Conservation (phyloP, 2,329 filamentous ascomycete species). For the Pseudogymnoascus sp. region DNA sequence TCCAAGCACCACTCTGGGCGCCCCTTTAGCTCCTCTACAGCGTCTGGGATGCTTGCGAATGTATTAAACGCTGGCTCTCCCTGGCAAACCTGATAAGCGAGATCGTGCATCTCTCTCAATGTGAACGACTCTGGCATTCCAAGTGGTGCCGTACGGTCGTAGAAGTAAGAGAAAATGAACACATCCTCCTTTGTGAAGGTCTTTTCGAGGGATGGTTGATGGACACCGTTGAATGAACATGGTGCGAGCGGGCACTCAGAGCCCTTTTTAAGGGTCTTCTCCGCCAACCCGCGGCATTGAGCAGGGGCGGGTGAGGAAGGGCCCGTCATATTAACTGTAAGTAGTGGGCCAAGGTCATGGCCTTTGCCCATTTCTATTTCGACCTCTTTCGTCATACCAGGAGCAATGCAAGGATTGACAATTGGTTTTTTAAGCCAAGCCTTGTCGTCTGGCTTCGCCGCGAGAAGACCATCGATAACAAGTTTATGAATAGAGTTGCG, state of each 20-base stretch:
- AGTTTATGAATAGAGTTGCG: conserved; percentile 74
- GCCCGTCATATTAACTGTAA: conserved; percentile 80
- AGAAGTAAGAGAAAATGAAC: conserved; percentile 97
- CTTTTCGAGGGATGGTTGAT: conserved; percentile 86
- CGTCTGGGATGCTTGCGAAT: conserved; percentile 67
- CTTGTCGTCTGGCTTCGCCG: conserved; percentile 49
- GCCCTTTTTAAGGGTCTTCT: conserved; percentile 86
- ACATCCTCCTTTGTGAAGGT: conserved; percentile 88
- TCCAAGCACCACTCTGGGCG: conserved; percentile 90
- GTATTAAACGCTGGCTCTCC: conserved; percentile 71
- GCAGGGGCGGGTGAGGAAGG: conserved; percentile 66
- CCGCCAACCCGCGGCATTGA: conserved; percentile 82
- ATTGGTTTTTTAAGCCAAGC: conserved; percentile 65
- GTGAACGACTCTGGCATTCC: conserved; percentile 99
- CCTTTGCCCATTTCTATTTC: conserved; percentile 59
- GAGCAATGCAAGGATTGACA: conserved; percentile 76
- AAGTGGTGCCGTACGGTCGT: conserved; percentile 83
- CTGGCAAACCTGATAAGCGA: conserved; percentile 75
- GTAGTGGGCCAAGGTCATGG: conserved; percentile 54
- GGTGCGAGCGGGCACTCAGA: conserved; percentile 70
- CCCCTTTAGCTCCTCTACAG: conserved; percentile 68
- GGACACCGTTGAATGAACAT: conserved; percentile 97
- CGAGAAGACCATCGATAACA: conserved; percentile 63
- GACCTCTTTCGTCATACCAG: conserved; percentile 67
- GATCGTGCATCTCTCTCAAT: conserved; percentile 76